Percentiles rank a stretch among this genome's conserved stretches.
These are phyloP conservation scores for Lactifluus echinatus DNA, from an alignment of 768 basidiomycete genomes.

Conservation along the genomic window DNA sequence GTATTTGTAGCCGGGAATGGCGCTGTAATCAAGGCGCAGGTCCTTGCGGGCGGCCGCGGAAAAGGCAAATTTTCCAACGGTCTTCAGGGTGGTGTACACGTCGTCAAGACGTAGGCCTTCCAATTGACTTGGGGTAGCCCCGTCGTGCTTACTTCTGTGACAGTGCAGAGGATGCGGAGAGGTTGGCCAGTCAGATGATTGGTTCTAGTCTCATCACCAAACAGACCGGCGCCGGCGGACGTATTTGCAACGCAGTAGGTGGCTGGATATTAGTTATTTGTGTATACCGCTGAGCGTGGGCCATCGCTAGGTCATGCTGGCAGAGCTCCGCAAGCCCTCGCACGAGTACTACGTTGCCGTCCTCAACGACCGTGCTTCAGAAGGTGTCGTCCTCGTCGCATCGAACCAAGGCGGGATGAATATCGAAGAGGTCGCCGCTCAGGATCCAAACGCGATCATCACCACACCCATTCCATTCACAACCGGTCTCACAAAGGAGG, in stretches of 20 bases:
- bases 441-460: conserved; percentile 90
- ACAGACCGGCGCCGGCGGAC: conserved; percentile 89
- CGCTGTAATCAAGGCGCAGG: conserved; percentile 97
- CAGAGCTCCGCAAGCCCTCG: conserved; percentile 83
- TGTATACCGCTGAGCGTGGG: not conserved
- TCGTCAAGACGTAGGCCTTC: conserved; percentile 64
- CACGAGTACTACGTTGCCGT: conserved; percentile 99
- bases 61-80: conserved; percentile 97
- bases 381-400: conserved; percentile 87
- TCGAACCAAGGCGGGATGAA: conserved; percentile 99
- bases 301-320: conserved; percentile 80
- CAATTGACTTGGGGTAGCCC: not conserved
- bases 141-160: conserved; percentile 31
- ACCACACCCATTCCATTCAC: conserved; percentile 86
- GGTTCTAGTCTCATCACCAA: conserved; percentile 95
- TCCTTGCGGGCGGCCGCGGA: conserved; percentile 95
- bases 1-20: conserved; percentile 52
- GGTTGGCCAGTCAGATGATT: conserved; percentile 87
- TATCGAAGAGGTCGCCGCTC: conserved; percentile 97
- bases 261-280: not conserved
- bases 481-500: conserved; percentile 63
- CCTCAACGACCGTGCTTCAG: conserved; percentile 85
- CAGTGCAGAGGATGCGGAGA: conserved; percentile 72
- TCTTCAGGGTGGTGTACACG: conserved; percentile 95
- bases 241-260: conserved; percentile 87